phyloP scores from a whole-genome alignment of 495 filamentous ascomycete species.

The Xylaria acuta region DNA sequence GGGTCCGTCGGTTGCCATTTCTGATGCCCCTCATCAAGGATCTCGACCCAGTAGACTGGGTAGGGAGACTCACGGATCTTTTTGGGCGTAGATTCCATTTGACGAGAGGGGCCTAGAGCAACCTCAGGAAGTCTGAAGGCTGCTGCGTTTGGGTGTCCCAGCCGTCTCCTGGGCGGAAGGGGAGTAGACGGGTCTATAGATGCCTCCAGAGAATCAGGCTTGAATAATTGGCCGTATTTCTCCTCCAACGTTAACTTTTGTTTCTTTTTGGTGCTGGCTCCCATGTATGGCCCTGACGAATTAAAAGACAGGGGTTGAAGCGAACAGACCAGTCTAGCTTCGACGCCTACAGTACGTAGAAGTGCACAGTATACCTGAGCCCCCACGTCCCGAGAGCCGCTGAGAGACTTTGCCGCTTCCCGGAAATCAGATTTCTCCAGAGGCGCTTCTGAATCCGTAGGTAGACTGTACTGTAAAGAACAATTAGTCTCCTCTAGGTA shows the following conservation, averaged over 20 bases:
- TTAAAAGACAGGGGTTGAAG: constrained; percentile 81
- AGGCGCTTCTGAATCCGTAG: constrained; percentile 58
- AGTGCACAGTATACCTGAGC: constrained; percentile 89
- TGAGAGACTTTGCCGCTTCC: constrained; percentile 65
- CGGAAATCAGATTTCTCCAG: constrained; percentile 74
- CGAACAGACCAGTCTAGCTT: constrained; percentile 90
- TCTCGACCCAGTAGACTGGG: constrained; percentile 94
- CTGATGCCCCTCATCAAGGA: constrained; percentile 79
- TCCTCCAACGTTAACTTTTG: constrained; percentile 34
- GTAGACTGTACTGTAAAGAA: constrained; percentile 53
- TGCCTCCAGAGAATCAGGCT: constrained; percentile 35
- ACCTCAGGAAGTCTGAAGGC: constrained; percentile 44
- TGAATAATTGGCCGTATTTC: constrained; percentile 42
- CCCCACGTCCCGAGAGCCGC: constrained; percentile 87
- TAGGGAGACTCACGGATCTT: constrained; percentile 67
- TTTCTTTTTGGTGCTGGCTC: constrained; percentile 53
- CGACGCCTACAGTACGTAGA: constrained; percentile 76
- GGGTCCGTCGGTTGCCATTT: constrained; percentile 93
- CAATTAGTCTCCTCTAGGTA: constrained; percentile 34
- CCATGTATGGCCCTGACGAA: constrained; percentile 54
- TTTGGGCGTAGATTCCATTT: constrained; percentile 41
- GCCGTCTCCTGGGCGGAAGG: constrained; percentile 41
- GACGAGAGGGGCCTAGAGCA: constrained; percentile 33
- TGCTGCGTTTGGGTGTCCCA: constrained; percentile 52
- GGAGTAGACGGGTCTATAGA: constrained; percentile 27